A percentile compares a stretch with the other conserved stretches of the same genome.
Conservation (phyloP, 768 basidiomycete genomes). For the Omphalotus guepiniiformis region DNA sequence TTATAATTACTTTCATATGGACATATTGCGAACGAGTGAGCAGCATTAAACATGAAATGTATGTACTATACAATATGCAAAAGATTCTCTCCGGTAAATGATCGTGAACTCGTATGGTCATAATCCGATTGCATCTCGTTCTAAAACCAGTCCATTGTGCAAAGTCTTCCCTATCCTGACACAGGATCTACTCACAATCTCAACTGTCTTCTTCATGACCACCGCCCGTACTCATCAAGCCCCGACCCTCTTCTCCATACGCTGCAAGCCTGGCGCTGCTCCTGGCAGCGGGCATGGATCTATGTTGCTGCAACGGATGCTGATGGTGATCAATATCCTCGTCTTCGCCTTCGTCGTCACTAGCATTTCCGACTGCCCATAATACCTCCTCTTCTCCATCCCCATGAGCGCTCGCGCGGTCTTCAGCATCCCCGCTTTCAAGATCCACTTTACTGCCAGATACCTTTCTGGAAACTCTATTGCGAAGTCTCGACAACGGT, state of each 20-base stretch:
- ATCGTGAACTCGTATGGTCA: too few relatives aligned
- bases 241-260: slow-evolving; percentile 38
- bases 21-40: too few relatives aligned
- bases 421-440: slow-evolving; percentile 17
- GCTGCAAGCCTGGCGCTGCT: slow-evolving; percentile 12
- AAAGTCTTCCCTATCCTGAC: too few relatives aligned
- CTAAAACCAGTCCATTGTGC: too few relatives aligned
- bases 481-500: slow-evolving; percentile 14
- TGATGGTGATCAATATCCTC: slow-evolving; percentile 42
- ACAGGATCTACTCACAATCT: too few relatives aligned
- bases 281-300: slow-evolving; percentile 15
- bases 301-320: slow-evolving; percentile 26
- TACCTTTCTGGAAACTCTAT: slow-evolving; percentile 20
- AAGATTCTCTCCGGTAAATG: too few relatives aligned
- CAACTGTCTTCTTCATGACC: slow-evolving; percentile 28
- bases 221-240: slow-evolving; percentile 35
- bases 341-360: slow-evolving; percentile 50
- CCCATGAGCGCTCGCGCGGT: slow-evolving; percentile 33
- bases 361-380: slow-evolving; percentile 74
- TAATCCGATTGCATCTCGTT: too few relatives aligned
- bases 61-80: too few relatives aligned
- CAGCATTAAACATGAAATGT: too few relatives aligned
- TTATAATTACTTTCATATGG: too few relatives aligned
- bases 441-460: slow-evolving; percentile 9
- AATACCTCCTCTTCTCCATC: slow-evolving; percentile 44